A percentile compares a stretch with the other conserved stretches of the same genome.
Evolutionary conservation across 768 basidiomycete species (phyloP).

Genomic region (Pisolithus sp.): DNA sequence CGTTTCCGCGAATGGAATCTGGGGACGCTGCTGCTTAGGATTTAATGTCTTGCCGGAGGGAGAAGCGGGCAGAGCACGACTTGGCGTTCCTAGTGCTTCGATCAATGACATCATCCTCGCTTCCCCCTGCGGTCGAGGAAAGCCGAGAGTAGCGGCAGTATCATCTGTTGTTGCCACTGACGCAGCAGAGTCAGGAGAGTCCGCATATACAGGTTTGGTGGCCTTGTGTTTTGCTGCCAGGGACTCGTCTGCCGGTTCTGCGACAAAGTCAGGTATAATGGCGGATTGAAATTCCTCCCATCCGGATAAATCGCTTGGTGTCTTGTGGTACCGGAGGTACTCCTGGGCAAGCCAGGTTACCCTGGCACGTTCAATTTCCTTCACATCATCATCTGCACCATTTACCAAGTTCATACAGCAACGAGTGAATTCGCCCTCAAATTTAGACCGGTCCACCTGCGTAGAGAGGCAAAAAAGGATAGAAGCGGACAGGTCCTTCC

Average conservation of each 20-base stretch:
- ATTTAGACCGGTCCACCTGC: slow-evolving; percentile 45
- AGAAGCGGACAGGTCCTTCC: slow-evolving; percentile 60
- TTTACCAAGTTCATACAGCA: slow-evolving; percentile 60
- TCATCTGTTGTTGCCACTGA: slow-evolving; percentile 27
- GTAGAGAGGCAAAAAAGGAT: slow-evolving; percentile 56
- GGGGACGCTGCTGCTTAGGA: slow-evolving; percentile 18
- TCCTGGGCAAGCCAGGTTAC: slow-evolving; percentile 61
- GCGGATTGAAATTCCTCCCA: slow-evolving; percentile 58
- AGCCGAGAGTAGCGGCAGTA: slow-evolving; percentile 37
- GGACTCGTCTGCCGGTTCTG: slow-evolving; percentile 18
- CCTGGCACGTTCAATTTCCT: slow-evolving; percentile 35
- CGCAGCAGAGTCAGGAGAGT: slow-evolving; percentile 38
- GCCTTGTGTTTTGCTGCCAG: slow-evolving; percentile 43
- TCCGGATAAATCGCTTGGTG: slow-evolving; percentile 40
- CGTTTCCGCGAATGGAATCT: slow-evolving; percentile 13
- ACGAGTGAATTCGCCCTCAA: slow-evolving; percentile 66
- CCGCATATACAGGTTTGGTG: slow-evolving; percentile 46
- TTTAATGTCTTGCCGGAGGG: slow-evolving; percentile 19
- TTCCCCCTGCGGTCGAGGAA: slow-evolving; percentile 44
- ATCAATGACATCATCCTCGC: slow-evolving; percentile 37
- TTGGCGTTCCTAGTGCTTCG: slow-evolving; percentile 35
- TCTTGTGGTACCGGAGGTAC: slow-evolving; percentile 55
- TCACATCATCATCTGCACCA: slow-evolving; percentile 40
- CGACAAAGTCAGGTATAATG: slow-evolving; percentile 38
- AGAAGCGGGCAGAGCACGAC: slow-evolving; percentile 8